phyloP scores from a whole-genome alignment of 2,329 filamentous ascomycete genomes.

The Arthroderma uncinatum region DNA sequence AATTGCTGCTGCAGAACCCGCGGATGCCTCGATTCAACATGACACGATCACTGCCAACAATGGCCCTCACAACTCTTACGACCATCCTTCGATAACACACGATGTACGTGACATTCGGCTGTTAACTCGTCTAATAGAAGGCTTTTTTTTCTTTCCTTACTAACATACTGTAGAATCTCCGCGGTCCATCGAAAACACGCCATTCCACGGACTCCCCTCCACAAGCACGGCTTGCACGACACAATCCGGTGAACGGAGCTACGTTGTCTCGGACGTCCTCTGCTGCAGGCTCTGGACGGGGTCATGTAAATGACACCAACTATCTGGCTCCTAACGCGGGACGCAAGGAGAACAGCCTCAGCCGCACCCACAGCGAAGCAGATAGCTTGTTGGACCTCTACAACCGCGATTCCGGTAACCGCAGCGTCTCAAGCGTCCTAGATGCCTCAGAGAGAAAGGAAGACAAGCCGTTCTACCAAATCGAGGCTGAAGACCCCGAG shows the following conservation, averaged over 20 bases:
- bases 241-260: slow-evolving; percentile 13
- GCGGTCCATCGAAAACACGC: slow-evolving; percentile 20
- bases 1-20: slow-evolving; percentile 29
- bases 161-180: slow-evolving; percentile 1
- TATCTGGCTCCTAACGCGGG: slow-evolving; percentile 21
- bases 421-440: slow-evolving; percentile 17
- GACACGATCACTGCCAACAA: background rate
- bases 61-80: background rate
- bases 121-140: background rate
- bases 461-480: slow-evolving; percentile 12
- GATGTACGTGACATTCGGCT: background rate
- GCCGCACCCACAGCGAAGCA: slow-evolving; percentile 30
- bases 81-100: background rate
- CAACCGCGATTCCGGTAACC: slow-evolving; percentile 21
- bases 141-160: background rate
- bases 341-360: slow-evolving; percentile 25
- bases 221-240: background rate
- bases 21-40: slow-evolving; percentile 23
- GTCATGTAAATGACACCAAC: slow-evolving; percentile 22
- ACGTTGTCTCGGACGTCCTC: slow-evolving; percentile 28
- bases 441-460: slow-evolving; percentile 19
- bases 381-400: slow-evolving; percentile 30
- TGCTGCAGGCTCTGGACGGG: slow-evolving; percentile 24
- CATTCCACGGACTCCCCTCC: slow-evolving; percentile 30
- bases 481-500: slow-evolving; percentile 20